Evolutionary conservation across 345 rosid genomes (phyloP).

Genomic region (Populus tremula): DNA sequence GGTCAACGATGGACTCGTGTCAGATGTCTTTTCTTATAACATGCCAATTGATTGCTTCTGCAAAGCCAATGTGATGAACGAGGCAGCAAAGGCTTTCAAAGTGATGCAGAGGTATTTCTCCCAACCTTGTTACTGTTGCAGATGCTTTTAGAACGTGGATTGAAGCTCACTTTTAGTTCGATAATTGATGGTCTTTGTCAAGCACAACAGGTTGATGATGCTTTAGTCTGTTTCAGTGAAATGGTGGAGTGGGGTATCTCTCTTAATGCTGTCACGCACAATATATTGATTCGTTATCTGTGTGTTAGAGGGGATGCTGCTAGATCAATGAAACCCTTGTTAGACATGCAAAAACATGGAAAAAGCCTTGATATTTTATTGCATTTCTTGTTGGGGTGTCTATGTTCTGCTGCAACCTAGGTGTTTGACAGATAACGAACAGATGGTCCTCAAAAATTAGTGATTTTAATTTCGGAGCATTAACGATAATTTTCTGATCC

Average conservation of each 20-base stretch:
- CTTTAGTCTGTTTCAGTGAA: slow-evolving; percentile 76
- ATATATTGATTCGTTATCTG: slow-evolving; percentile 56
- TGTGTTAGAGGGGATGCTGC: slow-evolving; percentile 52
- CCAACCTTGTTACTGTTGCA: slow-evolving; percentile 60
- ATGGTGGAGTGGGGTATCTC: slow-evolving; percentile 78
- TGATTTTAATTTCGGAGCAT: background rate
- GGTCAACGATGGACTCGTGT: slow-evolving; percentile 43
- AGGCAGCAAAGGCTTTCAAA: slow-evolving; percentile 38
- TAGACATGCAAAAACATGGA: slow-evolving; percentile 60
- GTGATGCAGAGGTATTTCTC: slow-evolving; percentile 65
- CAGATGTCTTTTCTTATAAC: slow-evolving; percentile 61
- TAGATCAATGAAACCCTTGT: slow-evolving; percentile 51
- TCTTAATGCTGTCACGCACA: slow-evolving; percentile 69
- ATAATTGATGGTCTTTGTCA: slow-evolving; percentile 76
- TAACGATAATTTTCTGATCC: slow-evolving; percentile 14
- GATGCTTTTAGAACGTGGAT: slow-evolving; percentile 56
- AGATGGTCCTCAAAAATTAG: background rate
- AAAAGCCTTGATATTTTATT: slow-evolving; percentile 49
- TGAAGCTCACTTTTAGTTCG: slow-evolving; percentile 70
- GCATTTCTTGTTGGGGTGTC: slow-evolving; percentile 26
- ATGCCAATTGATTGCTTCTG: slow-evolving; percentile 77
- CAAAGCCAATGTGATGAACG: slow-evolving; percentile 50
- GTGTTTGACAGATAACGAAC: slow-evolving; percentile 16
- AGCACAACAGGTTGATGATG: slow-evolving; percentile 57
- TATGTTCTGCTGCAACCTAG: slow-evolving; percentile 33